Conservation (phyloP, 129 eudicot genomes). For the Chrysanthemum makinoi region DNA sequence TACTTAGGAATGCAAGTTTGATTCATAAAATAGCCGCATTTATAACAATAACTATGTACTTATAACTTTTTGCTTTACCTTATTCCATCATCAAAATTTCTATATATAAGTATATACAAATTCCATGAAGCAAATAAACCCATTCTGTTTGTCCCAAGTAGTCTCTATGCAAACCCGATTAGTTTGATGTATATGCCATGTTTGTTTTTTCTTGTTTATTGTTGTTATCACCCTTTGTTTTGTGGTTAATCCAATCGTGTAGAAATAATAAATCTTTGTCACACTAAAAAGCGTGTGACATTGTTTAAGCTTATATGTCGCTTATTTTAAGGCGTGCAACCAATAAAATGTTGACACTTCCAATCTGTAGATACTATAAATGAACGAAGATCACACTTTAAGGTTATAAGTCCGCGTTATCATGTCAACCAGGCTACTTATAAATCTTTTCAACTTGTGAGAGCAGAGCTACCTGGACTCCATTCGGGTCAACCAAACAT, state of each 20-base stretch:
- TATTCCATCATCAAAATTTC: constrained; percentile 5
- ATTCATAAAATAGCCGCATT: constrained; percentile 12
- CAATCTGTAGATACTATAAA: too few relatives aligned
- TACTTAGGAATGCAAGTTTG: constrained; percentile 9
- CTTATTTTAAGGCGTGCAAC: background rate
- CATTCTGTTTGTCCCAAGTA: constrained; percentile 6
- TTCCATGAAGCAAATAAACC: background rate
- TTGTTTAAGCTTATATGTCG: too few relatives aligned
- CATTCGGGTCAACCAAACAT: too few relatives aligned
- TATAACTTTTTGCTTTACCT: constrained; percentile 8
- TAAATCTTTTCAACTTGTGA: too few relatives aligned
- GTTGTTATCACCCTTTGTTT: background rate
- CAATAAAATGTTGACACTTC: background rate
- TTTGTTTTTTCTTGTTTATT: background rate
- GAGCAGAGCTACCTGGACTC: too few relatives aligned
- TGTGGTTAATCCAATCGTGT: too few relatives aligned
- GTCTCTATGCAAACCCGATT: constrained; percentile 14
- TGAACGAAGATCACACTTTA: too few relatives aligned
- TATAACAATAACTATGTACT: constrained; percentile 22
- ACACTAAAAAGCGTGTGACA: too few relatives aligned
- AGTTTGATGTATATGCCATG: background rate
- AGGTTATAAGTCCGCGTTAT: too few relatives aligned
- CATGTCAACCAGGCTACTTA: too few relatives aligned
- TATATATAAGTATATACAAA: background rate
- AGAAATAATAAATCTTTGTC: too few relatives aligned